These are phyloP conservation scores for Didymella sp. DNA, from an alignment of 2,329 filamentous ascomycete species.

Conservation along the genomic window DNA sequence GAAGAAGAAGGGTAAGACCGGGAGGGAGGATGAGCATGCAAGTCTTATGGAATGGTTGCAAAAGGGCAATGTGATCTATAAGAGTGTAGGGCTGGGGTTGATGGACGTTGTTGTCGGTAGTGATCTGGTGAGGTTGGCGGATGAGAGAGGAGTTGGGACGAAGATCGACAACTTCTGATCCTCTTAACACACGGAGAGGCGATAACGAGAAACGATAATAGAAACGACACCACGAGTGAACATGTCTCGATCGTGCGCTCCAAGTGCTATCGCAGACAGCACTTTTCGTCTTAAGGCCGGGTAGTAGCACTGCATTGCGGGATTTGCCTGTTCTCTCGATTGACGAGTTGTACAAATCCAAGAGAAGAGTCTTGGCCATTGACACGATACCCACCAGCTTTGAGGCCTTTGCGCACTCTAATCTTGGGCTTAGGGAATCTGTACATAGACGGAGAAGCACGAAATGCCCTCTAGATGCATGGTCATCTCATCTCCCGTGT, in stretches of 20 bases:
- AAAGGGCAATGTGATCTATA: slow-evolving; percentile 71
- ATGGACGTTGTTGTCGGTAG: slow-evolving; percentile 72
- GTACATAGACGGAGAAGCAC: not conserved
- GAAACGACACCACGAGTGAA: too few relatives aligned
- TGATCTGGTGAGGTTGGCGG: slow-evolving; percentile 64
- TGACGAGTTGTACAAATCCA: not conserved
- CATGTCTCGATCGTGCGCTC: too few relatives aligned
- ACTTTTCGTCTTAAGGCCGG: not conserved
- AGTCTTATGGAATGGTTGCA: slow-evolving; percentile 65
- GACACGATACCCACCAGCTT: not conserved
- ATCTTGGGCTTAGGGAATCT: not conserved
- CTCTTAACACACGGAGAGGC: not conserved
- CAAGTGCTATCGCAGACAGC: too few relatives aligned
- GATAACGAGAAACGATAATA: too few relatives aligned
- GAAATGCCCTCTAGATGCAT: too few relatives aligned
- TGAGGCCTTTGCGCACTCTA: not conserved
- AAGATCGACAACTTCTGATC: slow-evolving; percentile 58
- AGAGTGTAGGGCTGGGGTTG: slow-evolving; percentile 71
- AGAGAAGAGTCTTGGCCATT: not conserved
- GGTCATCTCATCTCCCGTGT: too few relatives aligned
- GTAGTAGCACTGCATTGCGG: not conserved
- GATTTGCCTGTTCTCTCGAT: not conserved
- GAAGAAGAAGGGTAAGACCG: slow-evolving; percentile 61
- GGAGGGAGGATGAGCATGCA: slow-evolving; percentile 40
- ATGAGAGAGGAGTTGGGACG: slow-evolving; percentile 62